phyloP scores from a whole-genome alignment of 1,139 yeast genomes.

The Pichia sp. region DNA sequence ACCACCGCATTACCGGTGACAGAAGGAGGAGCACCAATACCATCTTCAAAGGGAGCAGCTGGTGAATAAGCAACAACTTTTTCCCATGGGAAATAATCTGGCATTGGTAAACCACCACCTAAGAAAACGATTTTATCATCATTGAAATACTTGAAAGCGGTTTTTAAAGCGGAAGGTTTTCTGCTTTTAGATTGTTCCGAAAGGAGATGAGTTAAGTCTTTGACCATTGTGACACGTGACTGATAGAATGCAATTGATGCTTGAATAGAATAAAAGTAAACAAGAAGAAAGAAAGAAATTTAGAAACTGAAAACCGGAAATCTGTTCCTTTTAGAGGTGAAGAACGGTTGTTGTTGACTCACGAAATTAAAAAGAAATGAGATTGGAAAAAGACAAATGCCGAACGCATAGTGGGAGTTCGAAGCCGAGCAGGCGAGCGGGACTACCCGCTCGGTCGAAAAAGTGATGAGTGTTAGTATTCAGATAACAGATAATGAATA shows the following conservation, averaged over 20 bases:
- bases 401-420: not conserved
- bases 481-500: not conserved
- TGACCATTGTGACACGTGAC: slow-evolving; percentile 25
- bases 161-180: slow-evolving; percentile 72
- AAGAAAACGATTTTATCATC: slow-evolving; percentile 77
- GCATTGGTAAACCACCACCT: slow-evolving; percentile 92
- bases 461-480: not conserved
- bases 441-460: not conserved
- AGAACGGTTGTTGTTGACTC: not conserved
- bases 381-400: not conserved
- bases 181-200: slow-evolving; percentile 77
- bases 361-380: not conserved
- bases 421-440: not conserved
- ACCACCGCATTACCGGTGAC: slow-evolving; percentile 40
- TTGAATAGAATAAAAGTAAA: not conserved
- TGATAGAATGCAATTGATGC: not conserved
- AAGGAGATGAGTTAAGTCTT: slow-evolving; percentile 68
- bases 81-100: slow-evolving; percentile 90
- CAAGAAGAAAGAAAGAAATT: no score
- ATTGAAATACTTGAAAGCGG: slow-evolving; percentile 69
- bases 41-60: slow-evolving; percentile 65
- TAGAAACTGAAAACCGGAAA: not conserved
- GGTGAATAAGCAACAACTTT: slow-evolving; percentile 64
- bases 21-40: slow-evolving; percentile 64
- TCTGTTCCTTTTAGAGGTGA: no score